These are phyloP conservation scores for Hypoxylon sp. DNA, from an alignment of 2,329 filamentous ascomycete species.

Conservation along the genomic window DNA sequence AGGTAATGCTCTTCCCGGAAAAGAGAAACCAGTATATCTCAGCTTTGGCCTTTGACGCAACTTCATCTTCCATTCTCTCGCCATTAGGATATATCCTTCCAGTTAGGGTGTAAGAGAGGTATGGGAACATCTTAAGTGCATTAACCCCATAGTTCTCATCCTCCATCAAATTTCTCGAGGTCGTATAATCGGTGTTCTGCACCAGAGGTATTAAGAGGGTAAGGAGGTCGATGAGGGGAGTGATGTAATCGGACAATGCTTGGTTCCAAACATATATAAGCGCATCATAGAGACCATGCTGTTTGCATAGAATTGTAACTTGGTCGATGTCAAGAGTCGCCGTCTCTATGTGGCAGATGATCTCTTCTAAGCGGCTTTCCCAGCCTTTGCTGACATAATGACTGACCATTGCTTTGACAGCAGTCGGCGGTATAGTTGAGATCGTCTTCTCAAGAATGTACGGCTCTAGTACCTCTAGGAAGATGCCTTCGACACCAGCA, in stretches of 20 bases:
- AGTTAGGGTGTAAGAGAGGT: slow-evolving; percentile 91
- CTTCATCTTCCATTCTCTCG: slow-evolving; percentile 77
- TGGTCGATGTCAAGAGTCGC: slow-evolving; percentile 94
- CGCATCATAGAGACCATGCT: slow-evolving; percentile 93
- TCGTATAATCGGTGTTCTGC: slow-evolving; percentile 67
- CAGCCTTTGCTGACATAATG: slow-evolving; percentile 84
- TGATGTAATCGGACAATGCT: slow-evolving; percentile 89
- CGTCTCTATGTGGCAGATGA: slow-evolving; percentile 94
- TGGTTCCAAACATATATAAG: slow-evolving; percentile 98
- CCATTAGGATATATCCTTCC: slow-evolving; percentile 93
- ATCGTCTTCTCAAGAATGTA: slow-evolving; percentile 87
- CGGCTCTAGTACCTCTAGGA: slow-evolving; percentile 89
- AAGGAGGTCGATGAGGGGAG: slow-evolving; percentile 87
- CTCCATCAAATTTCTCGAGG: slow-evolving; percentile 69
- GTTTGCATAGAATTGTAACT: slow-evolving; percentile 89
- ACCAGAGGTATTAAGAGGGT: slow-evolving; percentile 74
- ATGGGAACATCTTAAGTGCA: slow-evolving; percentile 93
- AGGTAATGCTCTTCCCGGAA: slow-evolving; percentile 81
- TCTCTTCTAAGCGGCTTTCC: slow-evolving; percentile 87
- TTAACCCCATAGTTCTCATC: slow-evolving; percentile 76
- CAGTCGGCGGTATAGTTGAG: slow-evolving; percentile 80
- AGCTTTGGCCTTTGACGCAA: slow-evolving; percentile 82
- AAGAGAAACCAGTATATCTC: slow-evolving; percentile 96
- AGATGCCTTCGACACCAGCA: slow-evolving; percentile 78
- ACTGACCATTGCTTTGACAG: slow-evolving; percentile 87